A percentile compares a stretch with the other conserved stretches of the same genome.
phyloP scores from a whole-genome alignment of 202 grass and related monocot genomes.

The Zizania palustris region DNA sequence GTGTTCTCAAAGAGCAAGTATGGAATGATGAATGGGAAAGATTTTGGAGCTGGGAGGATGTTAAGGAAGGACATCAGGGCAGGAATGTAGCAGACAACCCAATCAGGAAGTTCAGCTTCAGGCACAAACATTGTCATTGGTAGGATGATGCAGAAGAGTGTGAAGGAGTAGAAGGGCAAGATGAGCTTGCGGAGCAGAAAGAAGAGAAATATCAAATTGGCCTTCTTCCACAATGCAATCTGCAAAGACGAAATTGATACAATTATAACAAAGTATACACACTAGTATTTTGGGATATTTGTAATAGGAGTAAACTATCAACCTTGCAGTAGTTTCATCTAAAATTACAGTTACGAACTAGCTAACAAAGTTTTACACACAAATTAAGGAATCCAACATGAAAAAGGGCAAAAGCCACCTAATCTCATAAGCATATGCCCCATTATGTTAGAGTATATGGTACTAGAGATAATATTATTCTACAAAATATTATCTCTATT shows the following conservation, averaged over 20 bases:
- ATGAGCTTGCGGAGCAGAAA: constrained; percentile 81
- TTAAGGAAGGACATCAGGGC: constrained; percentile 73
- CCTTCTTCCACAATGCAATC: constrained; percentile 77
- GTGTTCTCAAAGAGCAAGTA: constrained; percentile 91
- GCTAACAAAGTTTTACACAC: background rate
- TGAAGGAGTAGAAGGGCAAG: constrained; percentile 88
- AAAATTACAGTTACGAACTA: background rate
- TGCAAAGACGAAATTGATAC: constrained; percentile 42
- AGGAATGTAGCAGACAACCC: constrained; percentile 84
- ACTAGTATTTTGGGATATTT: background rate
- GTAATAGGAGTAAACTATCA: background rate
- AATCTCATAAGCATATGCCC: background rate
- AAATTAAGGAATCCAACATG: background rate
- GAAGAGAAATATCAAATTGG: constrained; percentile 81
- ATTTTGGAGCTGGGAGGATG: constrained; percentile 57
- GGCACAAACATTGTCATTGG: constrained; percentile 90
- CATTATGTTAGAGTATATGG: too few species aligned
- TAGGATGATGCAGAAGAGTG: constrained; percentile 88
- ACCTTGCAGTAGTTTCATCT: background rate
- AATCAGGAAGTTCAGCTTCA: constrained; percentile 72
- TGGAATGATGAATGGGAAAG: constrained; percentile 76
- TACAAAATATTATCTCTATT: too few species aligned
- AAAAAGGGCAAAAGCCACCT: background rate
- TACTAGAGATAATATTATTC: too few species aligned
- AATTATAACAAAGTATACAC: constrained; percentile 1